phyloP scores from a whole-genome alignment of 805 yeast genomes.

The Saccharomycopsis sp. region DNA sequence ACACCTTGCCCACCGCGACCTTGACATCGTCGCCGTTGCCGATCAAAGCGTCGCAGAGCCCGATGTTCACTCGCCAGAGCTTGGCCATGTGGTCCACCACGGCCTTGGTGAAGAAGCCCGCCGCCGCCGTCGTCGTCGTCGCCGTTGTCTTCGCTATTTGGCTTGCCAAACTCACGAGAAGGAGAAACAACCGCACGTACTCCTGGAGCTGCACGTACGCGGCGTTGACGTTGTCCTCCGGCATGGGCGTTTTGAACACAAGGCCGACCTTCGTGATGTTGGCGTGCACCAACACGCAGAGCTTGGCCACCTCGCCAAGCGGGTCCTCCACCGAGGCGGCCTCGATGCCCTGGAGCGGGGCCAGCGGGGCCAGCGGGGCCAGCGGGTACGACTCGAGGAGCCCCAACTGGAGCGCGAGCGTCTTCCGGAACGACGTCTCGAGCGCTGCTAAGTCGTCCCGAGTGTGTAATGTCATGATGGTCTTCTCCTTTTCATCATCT shows the following conservation, averaged over 20 bases:
- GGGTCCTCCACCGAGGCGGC: constrained; percentile 36
- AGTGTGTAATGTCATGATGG: too few relatives aligned
- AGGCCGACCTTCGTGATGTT: constrained; percentile 72
- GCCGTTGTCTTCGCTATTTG: constrained; percentile 34
- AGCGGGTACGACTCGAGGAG: neutral
- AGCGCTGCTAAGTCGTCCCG: too few relatives aligned
- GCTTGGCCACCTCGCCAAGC: constrained; percentile 48
- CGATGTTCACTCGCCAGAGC: constrained; percentile 21
- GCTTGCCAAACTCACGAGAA: constrained; percentile 37
- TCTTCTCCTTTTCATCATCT: too few relatives aligned
- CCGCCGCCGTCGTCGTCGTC: constrained; percentile 2
- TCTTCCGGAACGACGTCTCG: too few relatives aligned
- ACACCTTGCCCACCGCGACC: constrained; percentile 54
- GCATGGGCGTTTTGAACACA: constrained; percentile 53
- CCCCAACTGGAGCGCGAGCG: too few relatives aligned
- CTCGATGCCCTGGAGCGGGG: constrained; percentile 20
- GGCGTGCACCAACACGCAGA: constrained; percentile 54
- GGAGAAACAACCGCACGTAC: constrained; percentile 35
- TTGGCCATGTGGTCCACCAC: neutral
- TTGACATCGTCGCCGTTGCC: constrained; percentile 34
- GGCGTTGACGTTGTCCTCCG: constrained; percentile 30
- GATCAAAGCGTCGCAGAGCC: constrained; percentile 22
- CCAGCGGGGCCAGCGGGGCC: neutral
- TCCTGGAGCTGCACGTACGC: constrained; percentile 42
- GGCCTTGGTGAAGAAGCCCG: constrained; percentile 5